Evolutionary conservation across 169 alveolate species (phyloP).

Genomic region (Eimeria praecox): DNA sequence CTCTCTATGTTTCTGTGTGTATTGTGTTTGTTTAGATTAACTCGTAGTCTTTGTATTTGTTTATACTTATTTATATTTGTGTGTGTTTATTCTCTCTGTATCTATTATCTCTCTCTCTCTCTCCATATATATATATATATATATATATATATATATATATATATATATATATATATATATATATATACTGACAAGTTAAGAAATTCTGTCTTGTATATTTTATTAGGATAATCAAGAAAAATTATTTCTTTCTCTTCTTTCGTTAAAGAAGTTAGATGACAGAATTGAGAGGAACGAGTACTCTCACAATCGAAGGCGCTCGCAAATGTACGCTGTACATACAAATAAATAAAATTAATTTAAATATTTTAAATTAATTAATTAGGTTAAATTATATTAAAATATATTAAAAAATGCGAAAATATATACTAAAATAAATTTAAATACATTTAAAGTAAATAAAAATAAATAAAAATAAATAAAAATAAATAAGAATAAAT

Average conservation of each 20-base stretch:
- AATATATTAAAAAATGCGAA: not conserved
- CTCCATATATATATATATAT: no score
- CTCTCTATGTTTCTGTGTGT: no score
- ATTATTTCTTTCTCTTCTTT: constrained; percentile 62
- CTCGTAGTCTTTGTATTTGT: no score
- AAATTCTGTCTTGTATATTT: constrained; percentile 47
- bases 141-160: no score
- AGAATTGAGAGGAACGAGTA: not conserved
- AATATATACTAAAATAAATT: not conserved
- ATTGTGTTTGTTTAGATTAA: no score
- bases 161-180: no score
- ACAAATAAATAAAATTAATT: not conserved
- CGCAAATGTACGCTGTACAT: constrained; percentile 27
- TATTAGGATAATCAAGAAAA: constrained; percentile 71
- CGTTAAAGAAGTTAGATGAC: not conserved
- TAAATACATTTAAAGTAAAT: not conserved
- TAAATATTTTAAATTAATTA: not conserved
- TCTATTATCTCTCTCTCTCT: no score
- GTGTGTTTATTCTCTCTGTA: no score
- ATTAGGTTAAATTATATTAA: not conserved
- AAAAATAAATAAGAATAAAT: not conserved
- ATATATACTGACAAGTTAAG: constrained; percentile 31
- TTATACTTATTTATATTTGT: no score
- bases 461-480: not conserved
- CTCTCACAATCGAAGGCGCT: constrained; percentile 53